A percentile compares a stretch with the other conserved stretches of the same genome.
These are phyloP conservation scores for Haberlea rhodopensis DNA, from an alignment of 257 asterid species.

Conservation along the genomic window DNA sequence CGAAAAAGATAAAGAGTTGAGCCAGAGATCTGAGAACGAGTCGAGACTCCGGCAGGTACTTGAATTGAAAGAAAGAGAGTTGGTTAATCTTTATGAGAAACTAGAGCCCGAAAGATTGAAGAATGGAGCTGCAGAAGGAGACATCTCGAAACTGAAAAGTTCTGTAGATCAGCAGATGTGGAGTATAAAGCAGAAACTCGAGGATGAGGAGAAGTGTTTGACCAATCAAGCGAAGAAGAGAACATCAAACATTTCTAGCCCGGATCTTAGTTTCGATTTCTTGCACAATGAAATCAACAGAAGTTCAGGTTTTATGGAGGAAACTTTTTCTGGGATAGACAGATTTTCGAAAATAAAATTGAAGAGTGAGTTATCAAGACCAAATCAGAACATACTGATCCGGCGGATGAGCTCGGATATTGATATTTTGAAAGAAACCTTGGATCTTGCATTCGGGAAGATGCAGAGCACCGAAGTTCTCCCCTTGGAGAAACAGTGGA, in stretches of 20 bases:
- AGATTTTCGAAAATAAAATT: slow-evolving; percentile 23
- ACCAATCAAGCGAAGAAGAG: slow-evolving; percentile 26
- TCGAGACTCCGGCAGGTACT: slow-evolving; percentile 41
- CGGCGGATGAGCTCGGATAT: slow-evolving; percentile 63
- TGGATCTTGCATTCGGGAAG: slow-evolving; percentile 64
- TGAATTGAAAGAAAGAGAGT: slow-evolving; percentile 53
- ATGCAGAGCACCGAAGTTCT: slow-evolving; percentile 48
- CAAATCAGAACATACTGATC: slow-evolving; percentile 41
- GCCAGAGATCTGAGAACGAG: slow-evolving; percentile 56
- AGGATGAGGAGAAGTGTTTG: slow-evolving; percentile 39
- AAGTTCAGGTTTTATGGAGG: slow-evolving; percentile 20
- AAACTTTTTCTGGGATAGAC: slow-evolving; percentile 15
- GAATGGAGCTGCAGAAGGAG: slow-evolving; percentile 29
- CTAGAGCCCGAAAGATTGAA: slow-evolving; percentile 32
- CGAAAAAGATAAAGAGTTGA: slow-evolving; percentile 54
- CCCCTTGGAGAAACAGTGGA: slow-evolving; percentile 71
- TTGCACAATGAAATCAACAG: slow-evolving; percentile 29
- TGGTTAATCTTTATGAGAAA: slow-evolving; percentile 33
- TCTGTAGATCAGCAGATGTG: slow-evolving; percentile 54
- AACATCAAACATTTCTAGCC: slow-evolving; percentile 37
- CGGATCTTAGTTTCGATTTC: slow-evolving; percentile 35
- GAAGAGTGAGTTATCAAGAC: slow-evolving; percentile 23
- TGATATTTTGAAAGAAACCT: slow-evolving; percentile 53
- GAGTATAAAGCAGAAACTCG: slow-evolving; percentile 55
- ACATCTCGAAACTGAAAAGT: slow-evolving; percentile 35